Evolutionary conservation across 495 filamentous ascomycete species (phyloP), one percentile per base, ranked within the genome.

Genomic region (Penicillium simplicissimum): DNA sequence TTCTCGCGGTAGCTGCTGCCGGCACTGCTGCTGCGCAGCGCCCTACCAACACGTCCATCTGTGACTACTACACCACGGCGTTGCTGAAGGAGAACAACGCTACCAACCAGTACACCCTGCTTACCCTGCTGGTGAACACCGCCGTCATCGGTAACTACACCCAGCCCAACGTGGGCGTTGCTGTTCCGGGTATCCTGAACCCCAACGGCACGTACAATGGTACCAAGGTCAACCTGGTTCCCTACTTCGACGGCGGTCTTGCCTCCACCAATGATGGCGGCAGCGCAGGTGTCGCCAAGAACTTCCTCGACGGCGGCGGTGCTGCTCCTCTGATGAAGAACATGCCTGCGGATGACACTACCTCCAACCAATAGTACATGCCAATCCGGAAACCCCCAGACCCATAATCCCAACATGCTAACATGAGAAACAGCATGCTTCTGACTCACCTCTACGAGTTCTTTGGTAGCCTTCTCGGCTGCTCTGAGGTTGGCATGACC

Each of bases 301-400:
- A 84, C 72, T 86, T 84, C 71, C 74, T 86, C 28, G 82, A 86
- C 57, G 82, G 70, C 19, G 84, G 84, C 52, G 84, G 80, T 38
- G 77, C 82, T 38, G 72, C 67, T 25, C 79, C 83, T 17, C 59
- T 84, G 57, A 76, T 69, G 71, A 73, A 74, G 66, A 82, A 79
- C 62, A 82, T 74, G 70, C 75, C 83, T 37, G 73, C 83, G 34
- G 71, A 77, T 43, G 68, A 68, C 55, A 72, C 45, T 25, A 71
- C 48, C 28, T 81, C 79, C 0, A 76, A 76, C 28, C 83, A 86
- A 78, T 84, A 80, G 83, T 84, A 75, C 48, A 74, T 63, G 28
- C 36, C 31, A n/a, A 43, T 23, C 34, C 59, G n/a, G 19, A 58
- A 21, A n/a, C n/a, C 7, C 11, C 3, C 25, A 2, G 2, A 28